These are phyloP conservation scores for Calonectria henricotiae DNA, from an alignment of 2,329 filamentous ascomycete species.

Conservation along the genomic window DNA sequence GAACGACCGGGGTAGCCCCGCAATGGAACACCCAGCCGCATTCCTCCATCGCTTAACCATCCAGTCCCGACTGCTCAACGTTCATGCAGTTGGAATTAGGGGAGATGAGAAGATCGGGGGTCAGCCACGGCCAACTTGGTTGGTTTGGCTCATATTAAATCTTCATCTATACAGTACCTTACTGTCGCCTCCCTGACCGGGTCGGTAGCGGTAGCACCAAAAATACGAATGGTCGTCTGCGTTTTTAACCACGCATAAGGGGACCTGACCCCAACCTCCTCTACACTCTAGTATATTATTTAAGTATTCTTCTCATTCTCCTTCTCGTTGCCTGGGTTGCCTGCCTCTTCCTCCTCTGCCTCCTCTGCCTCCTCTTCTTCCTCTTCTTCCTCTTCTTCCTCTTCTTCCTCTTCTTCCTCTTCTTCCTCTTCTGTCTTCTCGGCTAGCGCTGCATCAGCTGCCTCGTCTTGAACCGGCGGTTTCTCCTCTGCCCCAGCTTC, in stretches of 20 bases:
- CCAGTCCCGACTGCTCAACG: neutral
- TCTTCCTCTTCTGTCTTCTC: constrained; percentile 16
- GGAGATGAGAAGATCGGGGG: neutral
- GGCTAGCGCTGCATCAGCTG: neutral
- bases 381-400: no score
- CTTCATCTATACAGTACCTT: neutral
- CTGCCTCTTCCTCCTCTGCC: no score
- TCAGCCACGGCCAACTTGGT: neutral
- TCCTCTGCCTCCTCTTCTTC: neutral
- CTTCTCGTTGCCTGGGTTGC: neutral
- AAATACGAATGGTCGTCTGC: neutral
- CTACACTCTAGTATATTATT: neutral
- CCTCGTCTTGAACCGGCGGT: constrained; percentile 3
- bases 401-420: no score
- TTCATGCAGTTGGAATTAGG: neutral
- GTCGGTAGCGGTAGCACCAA: neutral
- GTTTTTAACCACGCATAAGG: neutral
- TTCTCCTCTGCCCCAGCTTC: neutral
- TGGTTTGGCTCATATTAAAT: neutral
- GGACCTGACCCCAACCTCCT: neutral
- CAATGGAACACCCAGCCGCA: neutral
- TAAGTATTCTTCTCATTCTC: constrained; percentile 12
- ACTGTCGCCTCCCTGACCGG: neutral
- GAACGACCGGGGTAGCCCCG: constrained; percentile 7
- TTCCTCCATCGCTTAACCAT: neutral